A percentile compares a stretch with the other conserved stretches of the same genome.
These are phyloP conservation scores for Phialophora chinensis DNA, from an alignment of 2,329 filamentous ascomycete species.

Conservation along the genomic window DNA sequence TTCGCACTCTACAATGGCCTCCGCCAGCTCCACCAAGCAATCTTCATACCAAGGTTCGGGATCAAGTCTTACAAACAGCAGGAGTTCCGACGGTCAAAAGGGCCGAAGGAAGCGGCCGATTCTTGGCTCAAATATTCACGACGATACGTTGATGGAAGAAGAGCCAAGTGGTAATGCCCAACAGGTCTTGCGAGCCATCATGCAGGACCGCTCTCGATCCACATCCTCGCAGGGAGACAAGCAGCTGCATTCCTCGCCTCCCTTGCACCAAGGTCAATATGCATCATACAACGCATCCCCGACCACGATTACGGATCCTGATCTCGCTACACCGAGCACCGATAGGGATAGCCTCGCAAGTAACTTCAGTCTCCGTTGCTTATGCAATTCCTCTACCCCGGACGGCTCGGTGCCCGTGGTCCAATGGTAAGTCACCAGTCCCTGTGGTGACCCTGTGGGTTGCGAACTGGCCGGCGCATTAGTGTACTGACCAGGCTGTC, in stretches of 20 bases:
- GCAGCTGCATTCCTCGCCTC: slow-evolving; percentile 53
- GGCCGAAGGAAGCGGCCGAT: slow-evolving; percentile 28
- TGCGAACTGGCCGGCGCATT: neutral
- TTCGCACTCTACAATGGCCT: slow-evolving; percentile 49
- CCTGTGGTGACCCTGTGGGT: neutral
- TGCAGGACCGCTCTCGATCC: slow-evolving; percentile 46
- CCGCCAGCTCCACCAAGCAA: slow-evolving; percentile 49
- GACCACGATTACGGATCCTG: slow-evolving; percentile 57
- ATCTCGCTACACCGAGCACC: slow-evolving; percentile 59
- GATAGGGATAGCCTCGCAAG: slow-evolving; percentile 59
- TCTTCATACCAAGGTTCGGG: slow-evolving; percentile 50
- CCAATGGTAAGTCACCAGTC: slow-evolving; percentile 56
- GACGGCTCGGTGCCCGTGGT: slow-evolving; percentile 63
- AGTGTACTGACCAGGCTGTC: slow-evolving; percentile 6
- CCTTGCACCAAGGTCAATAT: slow-evolving; percentile 48
- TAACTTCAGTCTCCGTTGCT: slow-evolving; percentile 60
- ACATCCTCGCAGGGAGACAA: slow-evolving; percentile 39
- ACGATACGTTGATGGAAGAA: slow-evolving; percentile 40
- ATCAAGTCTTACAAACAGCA: slow-evolving; percentile 25
- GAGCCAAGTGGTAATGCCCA: slow-evolving; percentile 51
- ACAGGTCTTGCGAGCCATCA: slow-evolving; percentile 54
- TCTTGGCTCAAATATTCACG: slow-evolving; percentile 28
- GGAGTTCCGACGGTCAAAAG: slow-evolving; percentile 25
- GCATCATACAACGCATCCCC: slow-evolving; percentile 55
- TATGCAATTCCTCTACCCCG: slow-evolving; percentile 60